Conservation (phyloP, 805 yeast species). For the Wickerhamiella azymoides region DNA sequence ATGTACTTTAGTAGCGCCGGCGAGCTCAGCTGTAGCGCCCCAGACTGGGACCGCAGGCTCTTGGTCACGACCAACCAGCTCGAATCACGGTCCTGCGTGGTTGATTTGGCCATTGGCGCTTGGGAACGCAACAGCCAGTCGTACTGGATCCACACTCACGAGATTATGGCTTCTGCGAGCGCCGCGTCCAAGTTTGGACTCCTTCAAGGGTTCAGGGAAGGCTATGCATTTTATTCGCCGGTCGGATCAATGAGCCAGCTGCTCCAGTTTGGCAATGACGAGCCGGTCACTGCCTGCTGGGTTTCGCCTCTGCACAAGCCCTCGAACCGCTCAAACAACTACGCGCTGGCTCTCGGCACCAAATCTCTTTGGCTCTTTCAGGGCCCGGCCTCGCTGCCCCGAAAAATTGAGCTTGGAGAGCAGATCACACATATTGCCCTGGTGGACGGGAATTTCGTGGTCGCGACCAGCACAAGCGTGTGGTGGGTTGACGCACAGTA, state of each 20-base stretch:
- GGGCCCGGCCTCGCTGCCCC: background rate
- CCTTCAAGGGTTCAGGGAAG: background rate
- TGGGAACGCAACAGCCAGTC: slow-evolving; percentile 1
- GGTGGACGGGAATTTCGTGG: background rate
- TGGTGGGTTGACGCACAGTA: background rate
- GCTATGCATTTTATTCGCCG: background rate
- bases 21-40: slow-evolving; percentile 12
- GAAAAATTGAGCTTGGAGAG: background rate
- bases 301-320: background rate
- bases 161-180: background rate
- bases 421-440: background rate
- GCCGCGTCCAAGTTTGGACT: slow-evolving; percentile 2
- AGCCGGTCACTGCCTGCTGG: background rate
- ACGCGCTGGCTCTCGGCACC: background rate
- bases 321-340: background rate
- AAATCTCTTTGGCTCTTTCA: background rate
- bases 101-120: background rate
- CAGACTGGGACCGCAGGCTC: slow-evolving; percentile 1
- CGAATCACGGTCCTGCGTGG: background rate
- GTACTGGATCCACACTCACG: background rate
- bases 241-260: background rate
- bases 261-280: background rate
- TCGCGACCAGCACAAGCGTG: background rate
- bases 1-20: slow-evolving; percentile 17
- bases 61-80: background rate